A percentile compares a stretch with the other conserved stretches of the same genome.
Evolutionary conservation across 352 stramenopile genomes (phyloP).

Genomic region (Globisporangium apiculatum): DNA sequence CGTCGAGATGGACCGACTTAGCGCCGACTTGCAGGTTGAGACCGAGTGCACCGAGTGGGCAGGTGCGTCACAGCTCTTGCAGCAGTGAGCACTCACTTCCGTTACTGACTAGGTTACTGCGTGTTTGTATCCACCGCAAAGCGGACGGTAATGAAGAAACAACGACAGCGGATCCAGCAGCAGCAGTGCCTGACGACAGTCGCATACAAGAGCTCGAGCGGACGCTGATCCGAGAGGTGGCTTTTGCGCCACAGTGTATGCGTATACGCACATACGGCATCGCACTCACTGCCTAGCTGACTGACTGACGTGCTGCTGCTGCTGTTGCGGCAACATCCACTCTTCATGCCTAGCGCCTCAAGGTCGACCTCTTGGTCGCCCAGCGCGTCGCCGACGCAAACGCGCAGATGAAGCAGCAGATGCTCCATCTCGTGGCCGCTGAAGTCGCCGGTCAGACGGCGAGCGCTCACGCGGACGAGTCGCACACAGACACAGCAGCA

Average conservation of each 20-base stretch:
- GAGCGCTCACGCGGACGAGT: neutral
- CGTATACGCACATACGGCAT: neutral
- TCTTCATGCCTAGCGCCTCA: slow-evolving; percentile 26
- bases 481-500: neutral
- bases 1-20: slow-evolving; percentile 35
- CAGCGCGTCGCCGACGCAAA: slow-evolving; percentile 65
- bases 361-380: slow-evolving; percentile 68
- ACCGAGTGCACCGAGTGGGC: too few species aligned
- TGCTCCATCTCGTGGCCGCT: slow-evolving; percentile 45
- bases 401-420: slow-evolving; percentile 46
- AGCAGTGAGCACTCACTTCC: too few species aligned
- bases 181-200: neutral
- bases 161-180: neutral
- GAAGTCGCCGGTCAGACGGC: slow-evolving; percentile 20
- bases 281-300: neutral
- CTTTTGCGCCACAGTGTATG: neutral
- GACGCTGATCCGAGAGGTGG: slow-evolving; percentile 56
- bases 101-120: too few species aligned
- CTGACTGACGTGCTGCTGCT: neutral
- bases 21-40: too few species aligned
- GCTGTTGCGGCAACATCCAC: slow-evolving; percentile 5
- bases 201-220: slow-evolving; percentile 44
- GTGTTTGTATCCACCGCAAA: too few species aligned
- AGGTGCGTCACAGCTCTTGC: too few species aligned
- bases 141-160: neutral